Conservation (phyloP, 2,329 filamentous ascomycete species). For the Fusarium newnesense region DNA sequence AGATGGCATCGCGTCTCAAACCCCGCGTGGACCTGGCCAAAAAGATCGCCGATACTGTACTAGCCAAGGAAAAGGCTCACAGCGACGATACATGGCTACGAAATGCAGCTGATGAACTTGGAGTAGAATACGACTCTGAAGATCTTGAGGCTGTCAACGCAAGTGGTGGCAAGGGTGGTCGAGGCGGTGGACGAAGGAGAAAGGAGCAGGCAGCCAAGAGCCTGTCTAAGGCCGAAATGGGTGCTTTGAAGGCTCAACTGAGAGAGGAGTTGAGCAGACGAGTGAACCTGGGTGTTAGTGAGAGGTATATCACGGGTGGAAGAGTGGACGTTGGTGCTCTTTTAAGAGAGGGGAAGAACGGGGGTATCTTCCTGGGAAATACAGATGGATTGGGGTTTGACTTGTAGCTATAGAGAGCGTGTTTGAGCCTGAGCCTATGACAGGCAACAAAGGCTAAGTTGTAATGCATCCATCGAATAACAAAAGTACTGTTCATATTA, state of each 20-base stretch:
- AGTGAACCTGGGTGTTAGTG: conserved; percentile 88
- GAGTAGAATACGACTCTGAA: conserved; percentile 92
- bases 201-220: conserved; percentile 77
- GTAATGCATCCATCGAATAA: neutral
- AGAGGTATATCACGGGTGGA: conserved; percentile 84
- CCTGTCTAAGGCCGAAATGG: conserved; percentile 79
- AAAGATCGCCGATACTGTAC: conserved; percentile 80
- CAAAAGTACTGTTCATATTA: neutral
- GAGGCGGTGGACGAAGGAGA: conserved; percentile 77
- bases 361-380: conserved; percentile 50
- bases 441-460: neutral
- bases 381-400: conserved; percentile 53
- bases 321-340: conserved; percentile 84
- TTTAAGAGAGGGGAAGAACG: conserved; percentile 67
- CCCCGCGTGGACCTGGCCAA: conserved; percentile 85
- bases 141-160: conserved; percentile 86
- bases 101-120: conserved; percentile 88
- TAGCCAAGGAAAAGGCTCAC: conserved; percentile 88
- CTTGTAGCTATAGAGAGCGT: conserved; percentile 31
- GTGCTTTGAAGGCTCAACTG: conserved; percentile 75
- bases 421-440: neutral
- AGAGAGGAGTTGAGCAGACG: conserved; percentile 75
- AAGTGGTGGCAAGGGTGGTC: conserved; percentile 69
- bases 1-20: conserved; percentile 79
- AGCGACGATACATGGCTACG: conserved; percentile 88